Evolutionary conservation across 1,139 yeast genomes (phyloP).

Genomic region (Taphrina deformans): DNA sequence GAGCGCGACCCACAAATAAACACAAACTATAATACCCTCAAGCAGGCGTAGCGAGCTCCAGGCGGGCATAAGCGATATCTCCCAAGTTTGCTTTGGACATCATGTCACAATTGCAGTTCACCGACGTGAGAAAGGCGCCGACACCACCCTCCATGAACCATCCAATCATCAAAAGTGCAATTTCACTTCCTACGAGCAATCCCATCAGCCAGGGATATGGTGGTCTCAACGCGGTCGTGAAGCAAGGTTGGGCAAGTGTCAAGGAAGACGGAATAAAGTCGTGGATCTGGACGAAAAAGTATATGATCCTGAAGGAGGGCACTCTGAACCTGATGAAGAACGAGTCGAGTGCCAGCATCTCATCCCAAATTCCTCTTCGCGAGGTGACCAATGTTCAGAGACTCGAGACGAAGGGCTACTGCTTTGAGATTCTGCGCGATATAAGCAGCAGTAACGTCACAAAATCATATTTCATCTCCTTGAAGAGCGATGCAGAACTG

Average conservation of each 20-base stretch:
- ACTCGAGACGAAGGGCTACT: constrained; percentile 65
- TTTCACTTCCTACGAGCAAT: constrained; percentile 25
- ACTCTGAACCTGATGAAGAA: constrained; percentile 72
- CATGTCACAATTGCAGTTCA: constrained; percentile 29
- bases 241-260: constrained; percentile 82
- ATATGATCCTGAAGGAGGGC: constrained; percentile 71
- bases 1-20: neutral
- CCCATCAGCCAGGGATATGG: constrained; percentile 27
- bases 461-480: constrained; percentile 64
- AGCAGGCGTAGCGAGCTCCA: too few relatives aligned
- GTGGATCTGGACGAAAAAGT: constrained; percentile 86
- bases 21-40: neutral
- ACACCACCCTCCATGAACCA: constrained; percentile 20
- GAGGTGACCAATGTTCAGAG: constrained; percentile 61
- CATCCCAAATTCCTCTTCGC: constrained; percentile 52
- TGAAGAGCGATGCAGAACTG: constrained; percentile 76
- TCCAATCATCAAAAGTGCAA: constrained; percentile 18
- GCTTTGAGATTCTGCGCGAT: constrained; percentile 74
- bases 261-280: constrained; percentile 79
- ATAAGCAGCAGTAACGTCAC: constrained; percentile 46
- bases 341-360: constrained; percentile 50
- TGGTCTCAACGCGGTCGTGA: constrained; percentile 38
- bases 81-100: too few relatives aligned
- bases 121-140: constrained; percentile 24
- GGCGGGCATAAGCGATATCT: too few relatives aligned